phyloP scores from a whole-genome alignment of 179 eudicot genomes.

The Silene noctiflora region DNA sequence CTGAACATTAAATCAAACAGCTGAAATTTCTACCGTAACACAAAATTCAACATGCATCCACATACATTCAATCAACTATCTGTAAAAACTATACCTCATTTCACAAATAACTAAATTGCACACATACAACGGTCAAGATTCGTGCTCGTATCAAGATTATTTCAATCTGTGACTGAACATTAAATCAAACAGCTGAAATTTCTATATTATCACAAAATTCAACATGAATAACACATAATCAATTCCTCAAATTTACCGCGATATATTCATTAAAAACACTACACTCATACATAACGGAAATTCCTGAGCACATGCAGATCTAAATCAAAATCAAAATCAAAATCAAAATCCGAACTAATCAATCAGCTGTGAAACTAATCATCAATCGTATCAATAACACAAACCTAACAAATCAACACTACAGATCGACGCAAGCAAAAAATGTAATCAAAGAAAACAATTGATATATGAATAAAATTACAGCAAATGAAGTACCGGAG shows the following conservation, averaged over 20 bases:
- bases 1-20: background rate
- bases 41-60: background rate
- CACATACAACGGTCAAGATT: background rate
- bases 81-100: background rate
- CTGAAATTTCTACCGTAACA: background rate
- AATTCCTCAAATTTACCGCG: background rate
- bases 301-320: slow-evolving; percentile 28
- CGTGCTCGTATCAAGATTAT: background rate
- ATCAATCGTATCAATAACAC: background rate
- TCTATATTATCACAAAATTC: background rate
- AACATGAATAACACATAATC: background rate
- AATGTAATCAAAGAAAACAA: background rate
- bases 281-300: background rate
- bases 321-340: slow-evolving; percentile 2
- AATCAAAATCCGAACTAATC: background rate
- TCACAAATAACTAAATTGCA: background rate
- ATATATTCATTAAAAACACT: background rate
- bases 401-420: background rate
- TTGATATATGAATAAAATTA: background rate
- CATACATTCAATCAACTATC: slow-evolving; percentile 4
- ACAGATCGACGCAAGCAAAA: background rate
- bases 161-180: background rate
- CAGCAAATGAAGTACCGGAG: slow-evolving; percentile 4
- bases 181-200: background rate
- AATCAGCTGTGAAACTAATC: background rate